Evolutionary conservation across 305 asterid genomes (phyloP).

Genomic region (Euphrasia arctica): DNA sequence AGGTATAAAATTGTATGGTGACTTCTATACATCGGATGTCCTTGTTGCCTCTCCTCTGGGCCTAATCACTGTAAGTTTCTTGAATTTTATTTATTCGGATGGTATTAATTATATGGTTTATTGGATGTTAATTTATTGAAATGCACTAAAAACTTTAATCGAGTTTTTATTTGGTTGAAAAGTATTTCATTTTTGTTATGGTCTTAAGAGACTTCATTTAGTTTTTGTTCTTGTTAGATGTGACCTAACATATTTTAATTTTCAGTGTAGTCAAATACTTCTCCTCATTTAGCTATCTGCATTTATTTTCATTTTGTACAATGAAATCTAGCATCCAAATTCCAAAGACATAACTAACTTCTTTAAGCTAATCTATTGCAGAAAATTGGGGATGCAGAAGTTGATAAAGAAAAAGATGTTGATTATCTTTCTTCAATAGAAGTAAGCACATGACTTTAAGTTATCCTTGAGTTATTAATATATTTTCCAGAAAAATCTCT

Average conservation of each 20-base stretch:
- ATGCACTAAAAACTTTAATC: conserved; percentile 14
- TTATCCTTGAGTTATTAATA: background rate
- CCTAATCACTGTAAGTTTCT: conserved; percentile 66
- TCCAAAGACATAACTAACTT: conserved; percentile 8
- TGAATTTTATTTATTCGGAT: conserved; percentile 14
- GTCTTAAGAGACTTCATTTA: conserved; percentile 7
- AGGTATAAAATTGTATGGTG: conserved; percentile 71
- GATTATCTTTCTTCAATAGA: conserved; percentile 96
- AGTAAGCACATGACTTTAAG: conserved; percentile 39
- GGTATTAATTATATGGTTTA: conserved; percentile 19
- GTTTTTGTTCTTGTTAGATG: conserved; percentile 20
- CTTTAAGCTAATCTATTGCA: conserved; percentile 31
- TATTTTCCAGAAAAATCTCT: conserved; percentile 14
- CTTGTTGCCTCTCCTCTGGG: conserved; percentile 95
- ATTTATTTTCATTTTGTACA: background rate
- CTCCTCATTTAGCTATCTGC: conserved; percentile 4
- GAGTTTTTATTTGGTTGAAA: background rate
- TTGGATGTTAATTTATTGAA: conserved; percentile 12
- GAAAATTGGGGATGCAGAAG: conserved; percentile 92
- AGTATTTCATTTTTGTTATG: conserved; percentile 5
- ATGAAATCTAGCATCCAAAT: conserved; percentile 9
- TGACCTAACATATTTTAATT: background rate
- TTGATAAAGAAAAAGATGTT: conserved; percentile 66
- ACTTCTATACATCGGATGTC: conserved; percentile 88
- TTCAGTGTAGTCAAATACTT: conserved; percentile 11